A percentile compares a stretch with the other conserved stretches of the same genome.
Conservation (phyloP, 164 flowering plant species). For the Kingdonia uniflora region DNA sequence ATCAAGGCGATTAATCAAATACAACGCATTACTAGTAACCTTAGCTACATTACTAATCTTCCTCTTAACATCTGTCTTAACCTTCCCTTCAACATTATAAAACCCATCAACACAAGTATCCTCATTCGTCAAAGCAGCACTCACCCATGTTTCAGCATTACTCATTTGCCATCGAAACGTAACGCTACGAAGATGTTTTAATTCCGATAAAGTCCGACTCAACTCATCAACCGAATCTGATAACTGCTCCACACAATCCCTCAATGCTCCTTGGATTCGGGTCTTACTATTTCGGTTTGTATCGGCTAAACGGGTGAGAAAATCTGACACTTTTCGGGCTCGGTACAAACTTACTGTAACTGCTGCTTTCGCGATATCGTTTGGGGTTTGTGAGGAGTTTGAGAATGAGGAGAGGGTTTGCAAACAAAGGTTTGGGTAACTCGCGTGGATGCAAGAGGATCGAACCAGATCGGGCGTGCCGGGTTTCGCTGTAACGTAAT, state of each 20-base stretch:
- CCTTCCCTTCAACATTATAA: constrained; percentile 23
- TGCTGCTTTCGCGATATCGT: constrained; percentile 60
- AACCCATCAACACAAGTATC: constrained; percentile 78
- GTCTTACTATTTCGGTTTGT: background rate
- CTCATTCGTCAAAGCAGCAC: constrained; percentile 66
- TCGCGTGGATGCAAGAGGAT: constrained; percentile 49
- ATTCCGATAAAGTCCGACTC: constrained; percentile 34
- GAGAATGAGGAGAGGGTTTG: constrained; percentile 49
- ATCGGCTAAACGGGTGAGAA: constrained; percentile 13
- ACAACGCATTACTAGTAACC: constrained; percentile 74
- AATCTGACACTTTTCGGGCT: constrained; percentile 25
- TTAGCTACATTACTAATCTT: constrained; percentile 40
- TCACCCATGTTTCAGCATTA: constrained; percentile 73
- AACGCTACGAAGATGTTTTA: constrained; percentile 28
- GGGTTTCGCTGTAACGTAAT: constrained; percentile 7
- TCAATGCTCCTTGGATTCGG: constrained; percentile 32
- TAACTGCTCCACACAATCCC: constrained; percentile 58
- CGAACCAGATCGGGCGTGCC: constrained; percentile 29
- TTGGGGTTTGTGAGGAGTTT: constrained; percentile 33
- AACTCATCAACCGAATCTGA: constrained; percentile 52
- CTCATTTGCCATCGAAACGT: constrained; percentile 47
- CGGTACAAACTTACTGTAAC: constrained; percentile 47
- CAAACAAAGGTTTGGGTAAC: constrained; percentile 55
- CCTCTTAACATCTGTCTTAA: constrained; percentile 33
- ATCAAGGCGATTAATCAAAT: constrained; percentile 57